Evolutionary conservation across 495 filamentous ascomycete species (phyloP), one percentile per base, ranked within the genome.

Genomic region (Xylaria bambusicola): DNA sequence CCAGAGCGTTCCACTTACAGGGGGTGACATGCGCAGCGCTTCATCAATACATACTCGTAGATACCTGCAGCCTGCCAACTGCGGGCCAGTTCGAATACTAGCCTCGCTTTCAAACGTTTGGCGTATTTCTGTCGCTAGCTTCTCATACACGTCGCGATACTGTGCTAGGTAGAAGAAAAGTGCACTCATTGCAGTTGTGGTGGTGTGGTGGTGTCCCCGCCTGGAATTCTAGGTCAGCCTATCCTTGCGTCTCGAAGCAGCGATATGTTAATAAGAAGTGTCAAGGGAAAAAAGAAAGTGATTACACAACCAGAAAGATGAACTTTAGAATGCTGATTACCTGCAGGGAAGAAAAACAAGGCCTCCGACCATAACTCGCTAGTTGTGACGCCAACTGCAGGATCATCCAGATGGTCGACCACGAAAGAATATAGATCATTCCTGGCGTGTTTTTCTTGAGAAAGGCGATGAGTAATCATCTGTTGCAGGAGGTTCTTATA

Each of bases 111-210:
- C 12, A 61, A 82, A 84, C 0, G 69, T 65, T 15, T 27, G 49
- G 6, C 73, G 72, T 17, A 84, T 63, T 61, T 80, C 75, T 1
- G 44, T 18, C 20, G 54, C 71, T 1, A 86, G 68, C 38, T 68
- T 69, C 3, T 72, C 60, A 62, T 81, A 71, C 18, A 64, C 64
- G 0, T 57, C 17, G 0, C 68, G 73, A 50, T 84, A 75, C 46
- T 76, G 75, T 2, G 72, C 58, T 9, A 88, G 71, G 64, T 85
- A 83, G 72, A 83, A 86, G 62, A 87, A 75, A 3, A 76, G 65
- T 0, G 70, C 75, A 10, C 74, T 67, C 36, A 87, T 68, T 0
- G 77, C 71, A 0, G 74, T 78, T 13, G 75, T 66, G 0, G 73
- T 76, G 0, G 82, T 84, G 42, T 84, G 80, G 1, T 73, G n/a